These are phyloP conservation scores for Bruguiera sexangula DNA, from an alignment of 345 rosid genomes.

Conservation along the genomic window DNA sequence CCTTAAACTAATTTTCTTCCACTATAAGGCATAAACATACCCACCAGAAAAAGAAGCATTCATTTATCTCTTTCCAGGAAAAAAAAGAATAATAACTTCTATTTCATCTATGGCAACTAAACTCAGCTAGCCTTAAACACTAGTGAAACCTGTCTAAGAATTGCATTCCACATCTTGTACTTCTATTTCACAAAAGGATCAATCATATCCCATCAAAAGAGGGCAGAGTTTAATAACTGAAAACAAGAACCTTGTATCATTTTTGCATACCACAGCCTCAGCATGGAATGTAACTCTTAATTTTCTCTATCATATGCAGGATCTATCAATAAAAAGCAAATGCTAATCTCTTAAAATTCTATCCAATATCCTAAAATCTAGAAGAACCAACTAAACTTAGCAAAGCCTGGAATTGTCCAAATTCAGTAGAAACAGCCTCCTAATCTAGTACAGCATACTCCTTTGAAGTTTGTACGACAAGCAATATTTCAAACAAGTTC, in stretches of 20 bases:
- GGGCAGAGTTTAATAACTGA: neutral
- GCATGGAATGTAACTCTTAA: too few species aligned
- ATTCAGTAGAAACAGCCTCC: too few species aligned
- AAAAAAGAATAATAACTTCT: too few species aligned
- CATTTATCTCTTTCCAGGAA: neutral
- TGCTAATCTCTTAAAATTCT: too few species aligned
- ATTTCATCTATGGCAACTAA: neutral
- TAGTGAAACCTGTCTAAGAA: neutral
- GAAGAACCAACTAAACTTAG: too few species aligned
- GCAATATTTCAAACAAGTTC: constrained; percentile 4
- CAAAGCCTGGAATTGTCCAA: too few species aligned
- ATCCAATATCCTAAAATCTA: too few species aligned
- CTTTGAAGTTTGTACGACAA: neutral
- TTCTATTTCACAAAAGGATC: neutral
- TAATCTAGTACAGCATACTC: too few species aligned
- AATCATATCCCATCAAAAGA: neutral
- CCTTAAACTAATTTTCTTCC: neutral
- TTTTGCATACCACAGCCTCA: too few species aligned
- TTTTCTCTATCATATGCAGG: too few species aligned
- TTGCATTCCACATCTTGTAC: neutral
- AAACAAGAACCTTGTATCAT: too few species aligned
- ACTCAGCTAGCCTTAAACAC: neutral
- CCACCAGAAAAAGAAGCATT: neutral
- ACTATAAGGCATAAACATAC: neutral
- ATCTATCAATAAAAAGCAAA: too few species aligned